Base-by-base conservation (phyloP, 305 asterid species). In the Fraxinus angustifolia region DNA sequence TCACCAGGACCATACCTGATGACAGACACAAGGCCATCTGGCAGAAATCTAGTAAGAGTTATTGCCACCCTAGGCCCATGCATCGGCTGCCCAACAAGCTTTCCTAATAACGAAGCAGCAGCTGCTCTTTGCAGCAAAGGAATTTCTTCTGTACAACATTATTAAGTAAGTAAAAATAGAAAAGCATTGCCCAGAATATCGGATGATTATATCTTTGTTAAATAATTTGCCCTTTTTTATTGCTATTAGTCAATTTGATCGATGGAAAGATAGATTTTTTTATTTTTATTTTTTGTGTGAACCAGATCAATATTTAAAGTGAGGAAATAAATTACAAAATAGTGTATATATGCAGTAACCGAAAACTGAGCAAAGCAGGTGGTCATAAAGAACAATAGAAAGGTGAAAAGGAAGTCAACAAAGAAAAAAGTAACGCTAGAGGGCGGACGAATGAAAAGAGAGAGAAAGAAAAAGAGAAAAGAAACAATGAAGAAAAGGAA, bases 1-100 rank as follows among this genome's bases (percentile, higher is more conserved):
- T 96, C 99, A 84, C 99, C 99, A 87, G 99, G 99, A 77, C 99
- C 99, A 85, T 96, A 98, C 91, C 93, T 90, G 85, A 96, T 94
- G 76, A 93, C 79, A 73, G 99, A 94, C 81, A 96, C 97, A 77
- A 96, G 90, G 83, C 99, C 99, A 88, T 96, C 98, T 38, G 99
- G 99, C 77, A 96, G 90, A 91, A 96, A 96, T 86, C 99, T 89
- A 8, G 98, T 94, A 80, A 96, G 90, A 71, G 98, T 91, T 82
- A 96, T 94, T 42, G 97, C 97, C 76, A 96, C 99, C 89, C 99
- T 91, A 70, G 99, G 99, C 73, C 99, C 99, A 91, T 96, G 99
- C 98, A 96, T 96, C 68, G 96, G 93, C 91, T 96, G 98, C 82
- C 95, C 94, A 67, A 94, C 90, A 82, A 96, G 99, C 90, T 94